phyloP scores from a whole-genome alignment of 228 moss, liverwort and hornwort species.

The Sphagnum magellanicum region DNA sequence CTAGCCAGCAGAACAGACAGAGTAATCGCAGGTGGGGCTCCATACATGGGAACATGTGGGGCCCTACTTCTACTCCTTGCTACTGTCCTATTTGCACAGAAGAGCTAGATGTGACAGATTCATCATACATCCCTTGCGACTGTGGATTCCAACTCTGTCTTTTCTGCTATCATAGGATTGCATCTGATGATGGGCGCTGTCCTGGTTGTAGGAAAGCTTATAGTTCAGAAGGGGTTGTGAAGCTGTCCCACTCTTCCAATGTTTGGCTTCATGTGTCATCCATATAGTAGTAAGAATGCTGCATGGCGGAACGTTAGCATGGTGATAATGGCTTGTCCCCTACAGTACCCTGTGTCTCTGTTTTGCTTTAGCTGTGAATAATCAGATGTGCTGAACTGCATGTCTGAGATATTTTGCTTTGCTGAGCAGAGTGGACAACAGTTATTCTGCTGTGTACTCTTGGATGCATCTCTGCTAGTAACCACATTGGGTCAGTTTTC shows the following conservation, averaged over 20 bases:
- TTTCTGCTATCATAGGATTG: constrained; percentile 87
- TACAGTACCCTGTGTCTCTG: no score
- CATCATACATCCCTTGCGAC: constrained; percentile 78
- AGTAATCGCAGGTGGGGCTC: constrained; percentile 55
- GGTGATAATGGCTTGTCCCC: no score
- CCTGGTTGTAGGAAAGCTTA: constrained; percentile 88
- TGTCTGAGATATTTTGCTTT: no score
- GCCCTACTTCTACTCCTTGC: constrained; percentile 61
- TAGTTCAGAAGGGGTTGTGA: constrained; percentile 64
- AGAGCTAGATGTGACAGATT: constrained; percentile 82
- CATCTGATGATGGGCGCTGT: constrained; percentile 85
- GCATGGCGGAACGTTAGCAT: no score
- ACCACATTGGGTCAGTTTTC: no score
- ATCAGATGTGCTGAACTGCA: no score
- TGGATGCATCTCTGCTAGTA: no score
- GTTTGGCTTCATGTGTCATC: constrained; percentile 66
- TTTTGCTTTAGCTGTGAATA: no score
- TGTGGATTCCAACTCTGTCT: constrained; percentile 90
- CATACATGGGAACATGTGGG: constrained; percentile 58
- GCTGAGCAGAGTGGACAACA: no score
- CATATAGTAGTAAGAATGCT: background rate
- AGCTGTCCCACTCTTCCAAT: constrained; percentile 61
- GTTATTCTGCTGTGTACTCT: no score
- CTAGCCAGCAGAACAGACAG: constrained; percentile 40
- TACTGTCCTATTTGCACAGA: constrained; percentile 95